Conservation (phyloP, 2,329 filamentous ascomycete genomes). For the Thielaviopsis euricoi region DNA sequence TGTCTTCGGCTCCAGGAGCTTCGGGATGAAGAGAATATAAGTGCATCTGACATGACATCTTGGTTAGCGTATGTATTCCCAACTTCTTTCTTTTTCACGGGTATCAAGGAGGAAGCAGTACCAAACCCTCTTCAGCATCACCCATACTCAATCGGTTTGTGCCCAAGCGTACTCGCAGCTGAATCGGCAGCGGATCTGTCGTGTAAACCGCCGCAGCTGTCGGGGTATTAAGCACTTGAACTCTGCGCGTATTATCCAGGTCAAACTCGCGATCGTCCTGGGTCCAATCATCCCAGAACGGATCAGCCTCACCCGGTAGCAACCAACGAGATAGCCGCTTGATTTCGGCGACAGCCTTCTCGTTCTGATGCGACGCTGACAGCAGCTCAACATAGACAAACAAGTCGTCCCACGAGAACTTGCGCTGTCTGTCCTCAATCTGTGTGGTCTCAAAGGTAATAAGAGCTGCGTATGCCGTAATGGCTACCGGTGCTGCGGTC, state of each 20-base stretch:
- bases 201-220: conserved; percentile 33
- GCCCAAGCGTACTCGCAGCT: conserved; percentile 71
- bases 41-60: conserved; percentile 25
- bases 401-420: conserved; percentile 60
- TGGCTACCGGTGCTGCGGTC: conserved; percentile 22
- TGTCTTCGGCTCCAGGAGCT: conserved; percentile 14
- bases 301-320: conserved; percentile 55
- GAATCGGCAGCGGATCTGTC: conserved; percentile 59
- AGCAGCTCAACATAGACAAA: conserved; percentile 76
- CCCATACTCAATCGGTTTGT: conserved; percentile 63
- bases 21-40: conserved; percentile 54
- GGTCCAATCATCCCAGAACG: conserved; percentile 56
- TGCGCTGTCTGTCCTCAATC: conserved; percentile 19
- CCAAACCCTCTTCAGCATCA: conserved; percentile 55
- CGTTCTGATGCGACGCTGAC: conserved; percentile 43
- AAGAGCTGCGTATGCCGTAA: conserved; percentile 30
- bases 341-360: conserved; percentile 50
- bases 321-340: conserved; percentile 68
- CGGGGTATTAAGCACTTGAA: conserved; percentile 42
- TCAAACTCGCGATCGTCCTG: conserved; percentile 87
- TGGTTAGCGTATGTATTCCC: no score
- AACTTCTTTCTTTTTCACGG: no score
- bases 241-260: conserved; percentile 49
- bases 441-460: conserved; percentile 24
- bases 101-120: conserved; percentile 19